Conservation (phyloP, 179 eudicot species). For the Carnegiea gigantea region DNA sequence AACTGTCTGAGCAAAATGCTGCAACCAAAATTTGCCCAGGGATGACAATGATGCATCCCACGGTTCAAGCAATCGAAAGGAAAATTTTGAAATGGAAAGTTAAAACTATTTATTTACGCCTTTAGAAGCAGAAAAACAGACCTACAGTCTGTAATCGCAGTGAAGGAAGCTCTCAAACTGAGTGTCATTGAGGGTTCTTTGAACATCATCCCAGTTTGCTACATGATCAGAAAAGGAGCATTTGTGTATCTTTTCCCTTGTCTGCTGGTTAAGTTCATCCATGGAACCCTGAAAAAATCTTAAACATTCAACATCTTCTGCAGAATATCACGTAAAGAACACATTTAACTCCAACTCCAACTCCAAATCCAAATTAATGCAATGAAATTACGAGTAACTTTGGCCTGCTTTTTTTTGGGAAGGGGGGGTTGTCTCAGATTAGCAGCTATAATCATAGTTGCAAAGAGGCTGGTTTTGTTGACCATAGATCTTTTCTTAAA, state of each 20-base stretch:
- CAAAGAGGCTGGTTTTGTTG: too few species aligned
- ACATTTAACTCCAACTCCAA: neutral
- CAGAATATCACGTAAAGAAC: neutral
- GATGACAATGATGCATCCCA: neutral
- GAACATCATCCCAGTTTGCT: conserved; percentile 78
- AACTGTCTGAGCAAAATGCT: conserved; percentile 7
- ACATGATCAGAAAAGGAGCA: conserved; percentile 69
- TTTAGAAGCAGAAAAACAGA: neutral
- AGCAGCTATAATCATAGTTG: too few species aligned
- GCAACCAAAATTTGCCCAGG: conserved; percentile 26
- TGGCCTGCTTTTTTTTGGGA: too few species aligned
- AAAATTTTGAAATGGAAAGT: neutral
- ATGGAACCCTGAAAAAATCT: conserved; percentile 70
- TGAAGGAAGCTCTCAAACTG: conserved; percentile 63
- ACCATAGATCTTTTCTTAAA: too few species aligned
- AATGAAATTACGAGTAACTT: too few species aligned
- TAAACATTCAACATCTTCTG: conserved; percentile 59
- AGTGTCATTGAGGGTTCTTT: conserved; percentile 65
- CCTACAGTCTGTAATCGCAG: conserved; percentile 49
- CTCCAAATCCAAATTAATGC: neutral
- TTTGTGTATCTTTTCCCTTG: conserved; percentile 92
- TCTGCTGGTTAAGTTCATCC: conserved; percentile 60
- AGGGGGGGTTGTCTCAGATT: too few species aligned
- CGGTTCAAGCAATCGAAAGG: neutral
- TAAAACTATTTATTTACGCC: conserved; percentile 32